phyloP scores from a whole-genome alignment of 1,139 yeast species.

The Saccharomyces hybrid region DNA sequence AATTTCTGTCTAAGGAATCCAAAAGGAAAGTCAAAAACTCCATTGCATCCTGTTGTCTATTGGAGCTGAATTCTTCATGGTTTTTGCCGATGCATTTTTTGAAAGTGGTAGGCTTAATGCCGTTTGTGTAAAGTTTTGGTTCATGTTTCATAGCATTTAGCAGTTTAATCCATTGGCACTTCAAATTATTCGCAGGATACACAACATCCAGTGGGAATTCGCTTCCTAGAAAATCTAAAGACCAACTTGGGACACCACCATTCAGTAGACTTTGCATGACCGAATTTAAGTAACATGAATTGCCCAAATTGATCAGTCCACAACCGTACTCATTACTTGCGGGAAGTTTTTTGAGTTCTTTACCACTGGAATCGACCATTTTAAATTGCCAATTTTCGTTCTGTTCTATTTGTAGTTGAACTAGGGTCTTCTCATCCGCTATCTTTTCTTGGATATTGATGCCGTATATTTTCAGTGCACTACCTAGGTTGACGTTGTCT shows the following conservation, averaged over 20 bases:
- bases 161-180: conserved; percentile 65
- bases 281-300: conserved; percentile 84
- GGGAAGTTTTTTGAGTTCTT: conserved; percentile 54
- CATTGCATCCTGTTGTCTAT: conserved; percentile 90
- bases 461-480: conserved; percentile 51
- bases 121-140: conserved; percentile 55
- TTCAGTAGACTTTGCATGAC: conserved; percentile 66
- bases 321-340: conserved; percentile 45
- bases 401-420: conserved; percentile 87
- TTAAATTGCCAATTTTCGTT: conserved; percentile 89
- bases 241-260: conserved; percentile 24
- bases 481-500: conserved; percentile 33
- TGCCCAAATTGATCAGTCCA: conserved; percentile 84
- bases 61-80: conserved; percentile 79
- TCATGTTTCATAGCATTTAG: conserved; percentile 68
- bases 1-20: conserved; percentile 47
- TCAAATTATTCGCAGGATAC: conserved; percentile 58
- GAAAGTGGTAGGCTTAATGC: conserved; percentile 69
- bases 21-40: conserved; percentile 70
- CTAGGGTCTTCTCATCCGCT: conserved; percentile 65
- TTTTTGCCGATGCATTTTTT: conserved; percentile 68
- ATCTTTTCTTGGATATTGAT: conserved; percentile 54
- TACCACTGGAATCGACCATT: conserved; percentile 67
- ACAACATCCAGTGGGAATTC: conserved; percentile 31
- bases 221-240: conserved; percentile 17